Percentiles rank a stretch among this genome's conserved stretches.
Conservation (phyloP, 2,329 filamentous ascomycete species). For the Rhynchosporium graminicola region DNA sequence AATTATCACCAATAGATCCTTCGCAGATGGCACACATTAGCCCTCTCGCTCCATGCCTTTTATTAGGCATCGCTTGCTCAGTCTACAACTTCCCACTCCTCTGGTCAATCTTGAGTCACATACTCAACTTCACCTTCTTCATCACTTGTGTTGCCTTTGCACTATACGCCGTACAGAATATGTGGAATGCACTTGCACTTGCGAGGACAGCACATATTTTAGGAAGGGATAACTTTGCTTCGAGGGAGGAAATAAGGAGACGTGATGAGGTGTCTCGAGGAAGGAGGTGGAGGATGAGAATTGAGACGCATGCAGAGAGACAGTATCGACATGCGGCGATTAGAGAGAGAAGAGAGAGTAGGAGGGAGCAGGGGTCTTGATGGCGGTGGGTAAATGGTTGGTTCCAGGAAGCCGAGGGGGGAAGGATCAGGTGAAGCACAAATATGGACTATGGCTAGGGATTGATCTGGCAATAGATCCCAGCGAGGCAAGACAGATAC, state of each 20-base stretch:
- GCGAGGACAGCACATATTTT: neutral
- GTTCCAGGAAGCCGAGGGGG: neutral
- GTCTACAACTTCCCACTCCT: neutral
- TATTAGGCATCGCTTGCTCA: neutral
- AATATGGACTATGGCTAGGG: neutral
- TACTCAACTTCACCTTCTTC: neutral
- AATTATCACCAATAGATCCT: no score
- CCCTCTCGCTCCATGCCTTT: neutral
- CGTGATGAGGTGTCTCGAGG: neutral
- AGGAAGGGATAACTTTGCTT: neutral
- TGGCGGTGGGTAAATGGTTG: neutral
- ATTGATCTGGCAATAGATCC: no score
- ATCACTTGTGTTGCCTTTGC: neutral
- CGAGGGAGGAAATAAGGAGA: neutral
- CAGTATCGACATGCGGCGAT: neutral
- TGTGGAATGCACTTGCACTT: neutral
- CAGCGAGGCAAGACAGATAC: no score
- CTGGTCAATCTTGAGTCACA: neutral
- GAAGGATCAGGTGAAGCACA: no score
- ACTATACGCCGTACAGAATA: neutral
- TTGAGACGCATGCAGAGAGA: neutral
- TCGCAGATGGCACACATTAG: neutral
- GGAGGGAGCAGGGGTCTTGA: neutral
- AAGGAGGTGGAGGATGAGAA: neutral
- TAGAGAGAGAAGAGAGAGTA: neutral